phyloP scores from a whole-genome alignment of 2,329 filamentous ascomycete species.

The Elsinoe batatas region DNA sequence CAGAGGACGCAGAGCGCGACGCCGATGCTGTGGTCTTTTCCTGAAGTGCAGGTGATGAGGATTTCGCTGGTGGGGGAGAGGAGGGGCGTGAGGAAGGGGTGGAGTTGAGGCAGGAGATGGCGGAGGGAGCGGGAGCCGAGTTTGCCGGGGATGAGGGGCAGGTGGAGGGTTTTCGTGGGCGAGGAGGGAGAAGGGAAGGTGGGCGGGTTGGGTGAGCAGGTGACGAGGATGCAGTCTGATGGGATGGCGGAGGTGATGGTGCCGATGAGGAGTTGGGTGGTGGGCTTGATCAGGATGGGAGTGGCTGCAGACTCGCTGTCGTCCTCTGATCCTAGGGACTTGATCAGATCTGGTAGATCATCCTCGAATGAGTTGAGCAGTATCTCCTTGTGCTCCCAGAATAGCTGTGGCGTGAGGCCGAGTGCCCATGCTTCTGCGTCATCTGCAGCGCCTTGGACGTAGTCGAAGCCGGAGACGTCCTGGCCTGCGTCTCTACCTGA shows the following conservation, averaged over 20 bases:
- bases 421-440: conserved; percentile 89
- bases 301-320: conserved; percentile 10
- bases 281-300: conserved; percentile 34
- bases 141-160: conserved; percentile 64
- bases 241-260: conserved; percentile 14
- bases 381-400: conserved; percentile 59
- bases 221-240: conserved; percentile 32
- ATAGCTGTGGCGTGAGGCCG: conserved; percentile 66
- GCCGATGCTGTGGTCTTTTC: conserved; percentile 72
- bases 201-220: conserved; percentile 26
- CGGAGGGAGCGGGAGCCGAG: conserved; percentile 76
- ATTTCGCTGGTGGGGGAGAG: conserved; percentile 18
- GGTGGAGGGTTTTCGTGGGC: conserved; percentile 34
- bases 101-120: conserved; percentile 54
- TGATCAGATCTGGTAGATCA: conserved; percentile 47
- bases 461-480: conserved; percentile 61
- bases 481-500: conserved; percentile 57
- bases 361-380: conserved; percentile 58
- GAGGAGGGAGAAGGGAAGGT: conserved; percentile 12
- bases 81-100: conserved; percentile 39
- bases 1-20: conserved; percentile 68
- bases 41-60: conserved; percentile 63
- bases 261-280: conserved; percentile 32
- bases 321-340: conserved; percentile 28
- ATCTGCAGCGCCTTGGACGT: conserved; percentile 90